A percentile compares a stretch with the other conserved stretches of the same genome.
Conservation (phyloP, 139 green algal genomes). For the Axilococcus clingmanii region DNA sequence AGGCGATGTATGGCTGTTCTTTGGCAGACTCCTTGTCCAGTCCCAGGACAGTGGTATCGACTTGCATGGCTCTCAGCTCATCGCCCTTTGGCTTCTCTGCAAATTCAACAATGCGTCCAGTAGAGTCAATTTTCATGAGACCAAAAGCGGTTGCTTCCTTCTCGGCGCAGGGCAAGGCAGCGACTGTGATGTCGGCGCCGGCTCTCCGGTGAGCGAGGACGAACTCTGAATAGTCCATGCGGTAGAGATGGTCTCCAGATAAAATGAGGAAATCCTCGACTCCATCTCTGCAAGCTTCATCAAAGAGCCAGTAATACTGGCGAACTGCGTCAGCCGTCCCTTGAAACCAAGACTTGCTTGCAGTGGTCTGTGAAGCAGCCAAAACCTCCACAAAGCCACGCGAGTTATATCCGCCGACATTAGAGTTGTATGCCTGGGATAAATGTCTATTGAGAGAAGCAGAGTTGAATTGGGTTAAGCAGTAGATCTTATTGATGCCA, state of each 20-base stretch:
- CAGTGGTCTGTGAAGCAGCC: constrained; percentile 83
- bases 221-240: constrained; percentile 99
- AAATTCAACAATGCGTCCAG: constrained; percentile 84
- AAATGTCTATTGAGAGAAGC: constrained; percentile 98
- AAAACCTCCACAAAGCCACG: constrained; percentile 98
- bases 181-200: constrained; percentile 94
- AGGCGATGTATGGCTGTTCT: constrained; percentile 95
- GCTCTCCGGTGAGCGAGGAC: constrained; percentile 78
- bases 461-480: constrained; percentile 99
- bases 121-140: constrained; percentile 98
- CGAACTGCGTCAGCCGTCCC: constrained; percentile 96
- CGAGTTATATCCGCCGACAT: constrained; percentile 71
- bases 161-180: constrained; percentile 88
- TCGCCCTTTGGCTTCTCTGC: constrained; percentile 97
- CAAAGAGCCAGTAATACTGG: constrained; percentile 99
- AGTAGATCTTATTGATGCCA: constrained; percentile 99
- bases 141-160: constrained; percentile 85
- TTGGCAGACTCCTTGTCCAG: constrained; percentile 72
- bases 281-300: constrained; percentile 73
- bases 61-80: constrained; percentile 79
- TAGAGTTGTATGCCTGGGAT: constrained; percentile 92
- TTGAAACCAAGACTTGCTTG: constrained; percentile 94
- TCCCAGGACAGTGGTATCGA: constrained; percentile 94
- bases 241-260: constrained; percentile 98
- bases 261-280: constrained; percentile 98